Conservation (phyloP, 306 rosid species). For the Ormosia emarginata region DNA sequence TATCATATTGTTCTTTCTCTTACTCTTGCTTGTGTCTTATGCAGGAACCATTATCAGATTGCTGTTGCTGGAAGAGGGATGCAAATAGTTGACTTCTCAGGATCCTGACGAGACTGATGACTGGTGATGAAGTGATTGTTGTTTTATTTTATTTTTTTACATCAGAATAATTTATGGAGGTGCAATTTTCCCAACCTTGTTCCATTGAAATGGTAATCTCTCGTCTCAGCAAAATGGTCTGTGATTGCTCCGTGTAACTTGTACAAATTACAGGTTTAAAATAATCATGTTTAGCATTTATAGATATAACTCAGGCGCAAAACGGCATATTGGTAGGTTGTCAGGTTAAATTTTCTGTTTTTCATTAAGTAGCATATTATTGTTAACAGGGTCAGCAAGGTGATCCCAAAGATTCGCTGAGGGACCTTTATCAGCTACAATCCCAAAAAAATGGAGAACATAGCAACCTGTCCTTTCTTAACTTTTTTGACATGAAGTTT, state of each 20-base stretch:
- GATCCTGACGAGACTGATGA: constrained; percentile 14
- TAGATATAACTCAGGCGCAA: background rate
- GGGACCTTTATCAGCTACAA: too few species aligned
- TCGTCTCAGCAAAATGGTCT: background rate
- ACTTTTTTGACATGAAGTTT: too few species aligned
- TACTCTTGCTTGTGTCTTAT: constrained; percentile 3
- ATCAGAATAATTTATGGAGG: background rate
- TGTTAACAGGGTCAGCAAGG: background rate
- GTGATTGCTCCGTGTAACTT: constrained; percentile 3
- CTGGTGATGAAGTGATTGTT: constrained; percentile 8
- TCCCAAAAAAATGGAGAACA: too few species aligned
- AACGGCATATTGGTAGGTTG: background rate
- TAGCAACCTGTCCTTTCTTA: too few species aligned
- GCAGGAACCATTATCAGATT: constrained; percentile 81
- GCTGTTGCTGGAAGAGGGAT: constrained; percentile 94
- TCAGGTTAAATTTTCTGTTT: background rate
- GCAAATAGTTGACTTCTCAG: constrained; percentile 80
- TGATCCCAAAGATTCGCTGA: background rate
- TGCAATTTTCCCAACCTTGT: background rate
- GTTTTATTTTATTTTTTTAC: background rate
- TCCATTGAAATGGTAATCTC: background rate
- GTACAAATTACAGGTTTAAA: background rate
- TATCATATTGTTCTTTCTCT: constrained; percentile 4
- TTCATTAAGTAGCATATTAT: background rate
- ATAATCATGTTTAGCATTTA: background rate